phyloP scores from a whole-genome alignment of 1,284 basidiomycete species.

The Leccinum angustisporum region DNA sequence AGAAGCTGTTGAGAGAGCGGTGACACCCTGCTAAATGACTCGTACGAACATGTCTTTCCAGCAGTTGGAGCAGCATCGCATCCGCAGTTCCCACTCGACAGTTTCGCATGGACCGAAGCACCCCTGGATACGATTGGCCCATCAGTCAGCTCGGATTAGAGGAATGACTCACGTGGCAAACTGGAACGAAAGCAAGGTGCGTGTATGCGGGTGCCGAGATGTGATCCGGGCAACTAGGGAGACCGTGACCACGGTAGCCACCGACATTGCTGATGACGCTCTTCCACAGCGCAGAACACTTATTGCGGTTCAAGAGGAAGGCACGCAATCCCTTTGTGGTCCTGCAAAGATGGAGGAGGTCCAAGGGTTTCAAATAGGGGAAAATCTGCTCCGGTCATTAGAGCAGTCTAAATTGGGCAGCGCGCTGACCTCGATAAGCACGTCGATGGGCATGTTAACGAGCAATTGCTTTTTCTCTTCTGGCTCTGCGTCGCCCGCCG shows the following conservation, averaged over 20 bases:
- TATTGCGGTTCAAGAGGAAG: conserved; percentile 36
- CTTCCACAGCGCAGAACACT: conserved; percentile 37
- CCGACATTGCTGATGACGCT: conserved; percentile 27
- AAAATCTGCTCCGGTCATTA: conserved; percentile 32
- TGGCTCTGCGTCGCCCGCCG: neutral
- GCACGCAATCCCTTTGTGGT: conserved; percentile 38
- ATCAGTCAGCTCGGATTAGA: neutral
- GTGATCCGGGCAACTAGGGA: conserved; percentile 41
- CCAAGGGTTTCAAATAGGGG: conserved; percentile 35
- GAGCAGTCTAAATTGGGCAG: neutral
- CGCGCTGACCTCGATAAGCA: conserved; percentile 18
- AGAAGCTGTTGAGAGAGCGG: neutral
- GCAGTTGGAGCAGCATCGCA: conserved; percentile 39
- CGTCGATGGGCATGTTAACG: conserved; percentile 16
- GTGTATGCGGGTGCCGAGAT: conserved; percentile 39
- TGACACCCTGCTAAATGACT: neutral
- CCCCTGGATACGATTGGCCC: conserved; percentile 22
- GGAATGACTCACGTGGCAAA: conserved; percentile 39
- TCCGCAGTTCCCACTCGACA: conserved; percentile 35
- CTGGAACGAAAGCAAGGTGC: conserved; percentile 37
- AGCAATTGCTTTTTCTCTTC: neutral
- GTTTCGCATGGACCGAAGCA: conserved; percentile 32
- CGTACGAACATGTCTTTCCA: conserved; percentile 19
- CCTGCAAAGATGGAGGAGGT: conserved; percentile 42
- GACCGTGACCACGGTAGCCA: conserved; percentile 9